These are phyloP conservation scores for Caloboletus firmus DNA, from an alignment of 1,284 basidiomycete species.

Conservation along the genomic window DNA sequence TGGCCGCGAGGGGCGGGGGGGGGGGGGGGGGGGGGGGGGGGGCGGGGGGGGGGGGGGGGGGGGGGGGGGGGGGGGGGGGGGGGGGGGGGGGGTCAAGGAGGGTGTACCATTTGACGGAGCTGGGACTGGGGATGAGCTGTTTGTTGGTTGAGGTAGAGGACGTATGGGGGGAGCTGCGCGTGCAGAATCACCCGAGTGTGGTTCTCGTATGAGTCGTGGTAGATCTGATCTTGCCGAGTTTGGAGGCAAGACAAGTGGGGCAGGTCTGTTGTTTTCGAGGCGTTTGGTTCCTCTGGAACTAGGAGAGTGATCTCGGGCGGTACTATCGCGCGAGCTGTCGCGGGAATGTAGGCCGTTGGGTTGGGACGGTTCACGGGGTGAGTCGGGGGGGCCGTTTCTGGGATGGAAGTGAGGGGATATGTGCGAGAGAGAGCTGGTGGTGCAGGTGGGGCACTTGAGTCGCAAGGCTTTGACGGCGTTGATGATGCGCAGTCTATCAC, in stretches of 20 bases:
- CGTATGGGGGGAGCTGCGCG: conserved; percentile 40
- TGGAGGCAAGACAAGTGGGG: conserved; percentile 62
- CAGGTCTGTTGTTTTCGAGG: conserved; percentile 58
- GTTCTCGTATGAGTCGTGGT: conserved; percentile 64
- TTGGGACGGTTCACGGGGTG: conserved; percentile 11
- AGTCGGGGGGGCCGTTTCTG: conserved; percentile 1
- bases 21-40: conserved; percentile 58
- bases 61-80: conserved; percentile 66
- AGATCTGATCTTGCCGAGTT: conserved; percentile 53
- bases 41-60: conserved; percentile 62
- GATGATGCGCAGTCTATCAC: conserved; percentile 84
- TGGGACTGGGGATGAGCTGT: conserved; percentile 32
- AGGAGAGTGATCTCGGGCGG: conserved; percentile 28
- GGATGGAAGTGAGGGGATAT: not conserved
- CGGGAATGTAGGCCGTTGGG: conserved; percentile 21
- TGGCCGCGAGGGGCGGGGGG: conserved; percentile 63
- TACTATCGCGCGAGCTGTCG: conserved; percentile 16
- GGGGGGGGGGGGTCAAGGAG: conserved; percentile 46
- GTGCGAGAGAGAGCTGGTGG: conserved; percentile 23
- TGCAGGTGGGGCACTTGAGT: conserved; percentile 47
- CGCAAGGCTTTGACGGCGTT: conserved; percentile 81
- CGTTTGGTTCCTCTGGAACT: conserved; percentile 38
- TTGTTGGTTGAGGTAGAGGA: conserved; percentile 43
- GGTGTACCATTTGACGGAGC: conserved; percentile 27
- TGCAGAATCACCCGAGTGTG: conserved; percentile 54